Evolutionary conservation across 164 flowering plant species (phyloP), one percentile per base, ranked within the genome.

Genomic region (Nymphaea colorata): DNA sequence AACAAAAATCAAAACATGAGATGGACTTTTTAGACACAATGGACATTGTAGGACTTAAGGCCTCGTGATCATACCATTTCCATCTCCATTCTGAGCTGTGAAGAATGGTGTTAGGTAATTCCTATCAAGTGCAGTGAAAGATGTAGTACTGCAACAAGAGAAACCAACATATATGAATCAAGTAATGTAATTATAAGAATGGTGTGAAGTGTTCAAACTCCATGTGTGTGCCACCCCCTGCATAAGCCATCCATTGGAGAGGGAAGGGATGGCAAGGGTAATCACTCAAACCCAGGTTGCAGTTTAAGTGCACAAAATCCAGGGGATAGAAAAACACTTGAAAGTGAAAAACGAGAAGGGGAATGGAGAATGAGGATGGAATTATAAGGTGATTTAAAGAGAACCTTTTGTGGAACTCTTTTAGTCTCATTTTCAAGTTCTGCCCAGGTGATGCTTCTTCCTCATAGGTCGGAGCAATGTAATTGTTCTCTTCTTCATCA

Each of bases 41-140:
- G 15, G 14, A 51, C 14, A 51, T 51, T 53, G 77, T 76, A 78
- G 84, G 87, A 86, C 25, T 61, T 63, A 4, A 71, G 76, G 12
- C 79, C 55, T 61, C 16, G n/a, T n/a, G 25, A 6, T 61, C 64
- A 8, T 36, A 61, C 64, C 88, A 11, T 83, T 87, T 14, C 79
- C 87, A 67, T 91, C 96, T 68, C 86, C 96, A 79, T 76, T 83
- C 72, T 91, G 94, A 72, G 87, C 87, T 12, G 97, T 94, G 76
- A 94, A 94, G 81, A 94, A 91, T 16, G 99, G 99, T 16, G 96
- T 94, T 60, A 94, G 89, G 78, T 86, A 94, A 75, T 94, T 91
- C 76, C 70, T 90, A 71, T 94, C 97, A 60, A 94, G 74, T 59
- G 93, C 91, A 12, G 93, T 84, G 75, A 94, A 94, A 55, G 97